A percentile compares a stretch with the other conserved stretches of the same genome.
These are phyloP conservation scores for Aegilops umbellulata DNA, from an alignment of 176 grass and related monocot species.

Conservation along the genomic window DNA sequence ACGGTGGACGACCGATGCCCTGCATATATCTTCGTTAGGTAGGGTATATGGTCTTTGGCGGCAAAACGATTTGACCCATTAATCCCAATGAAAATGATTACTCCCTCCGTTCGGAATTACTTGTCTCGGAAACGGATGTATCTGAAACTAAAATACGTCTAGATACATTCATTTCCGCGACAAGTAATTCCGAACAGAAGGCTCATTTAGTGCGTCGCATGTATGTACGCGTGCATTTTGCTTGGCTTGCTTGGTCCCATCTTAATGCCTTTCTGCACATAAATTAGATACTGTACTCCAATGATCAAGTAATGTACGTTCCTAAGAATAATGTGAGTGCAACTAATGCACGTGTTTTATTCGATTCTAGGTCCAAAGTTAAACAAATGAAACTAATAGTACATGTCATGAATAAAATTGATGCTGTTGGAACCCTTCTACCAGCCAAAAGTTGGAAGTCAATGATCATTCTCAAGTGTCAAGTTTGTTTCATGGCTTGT, in stretches of 20 bases:
- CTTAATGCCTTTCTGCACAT: background rate
- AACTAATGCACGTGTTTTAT: background rate
- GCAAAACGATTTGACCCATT: conserved; percentile 20
- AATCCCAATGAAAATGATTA: background rate
- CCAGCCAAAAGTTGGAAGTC: too few relatives aligned
- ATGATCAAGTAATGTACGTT: background rate
- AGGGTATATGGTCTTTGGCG: conserved; percentile 16
- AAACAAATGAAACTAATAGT: background rate
- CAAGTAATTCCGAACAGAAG: too few relatives aligned
- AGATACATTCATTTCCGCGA: too few relatives aligned
- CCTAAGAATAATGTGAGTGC: background rate
- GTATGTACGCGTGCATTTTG: background rate
- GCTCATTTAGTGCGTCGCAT: background rate
- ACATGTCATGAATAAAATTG: background rate
- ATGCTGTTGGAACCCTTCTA: too few relatives aligned
- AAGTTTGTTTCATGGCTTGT: too few relatives aligned
- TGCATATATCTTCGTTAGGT: background rate
- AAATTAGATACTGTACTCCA: background rate
- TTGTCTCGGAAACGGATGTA: too few relatives aligned
- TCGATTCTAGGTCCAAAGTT: background rate
- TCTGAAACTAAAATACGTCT: too few relatives aligned
- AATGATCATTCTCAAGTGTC: too few relatives aligned
- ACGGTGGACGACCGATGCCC: background rate
- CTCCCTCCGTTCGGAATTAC: too few relatives aligned
- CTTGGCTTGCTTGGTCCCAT: background rate